Evolutionary conservation across 106 monocot species (phyloP).

Genomic region (Phalaenopsis equestris): DNA sequence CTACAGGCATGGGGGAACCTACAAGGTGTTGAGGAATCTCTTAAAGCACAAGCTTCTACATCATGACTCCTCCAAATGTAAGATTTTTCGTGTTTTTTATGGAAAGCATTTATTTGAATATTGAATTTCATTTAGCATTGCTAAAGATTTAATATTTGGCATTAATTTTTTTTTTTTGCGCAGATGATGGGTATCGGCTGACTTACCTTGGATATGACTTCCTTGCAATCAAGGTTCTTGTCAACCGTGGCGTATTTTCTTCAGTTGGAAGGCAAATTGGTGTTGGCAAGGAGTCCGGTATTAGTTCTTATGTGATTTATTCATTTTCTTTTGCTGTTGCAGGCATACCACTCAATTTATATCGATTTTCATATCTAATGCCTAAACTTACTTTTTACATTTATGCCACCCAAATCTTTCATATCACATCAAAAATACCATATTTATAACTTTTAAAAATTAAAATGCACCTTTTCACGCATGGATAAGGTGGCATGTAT

Average conservation of each 20-base stretch:
- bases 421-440: too few species aligned
- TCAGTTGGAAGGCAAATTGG: conserved; percentile 94
- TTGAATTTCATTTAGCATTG: not conserved
- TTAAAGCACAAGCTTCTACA: conserved; percentile 92
- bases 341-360: too few species aligned
- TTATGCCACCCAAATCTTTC: too few species aligned
- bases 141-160: not conserved
- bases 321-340: not conserved
- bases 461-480: too few species aligned
- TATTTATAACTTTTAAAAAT: too few species aligned
- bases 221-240: conserved; percentile 92
- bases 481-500: too few species aligned
- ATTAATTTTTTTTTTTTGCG: not conserved
- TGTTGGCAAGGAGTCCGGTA: conserved; percentile 98
- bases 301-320: not conserved
- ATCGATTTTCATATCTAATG: too few species aligned
- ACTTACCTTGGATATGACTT: conserved; percentile 99
- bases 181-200: conserved; percentile 94
- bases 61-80: conserved; percentile 93
- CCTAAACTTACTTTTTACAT: too few species aligned
- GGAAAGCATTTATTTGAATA: not conserved
- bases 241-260: conserved; percentile 82
- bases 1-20: conserved; percentile 85
- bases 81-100: not conserved
- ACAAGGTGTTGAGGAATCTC: conserved; percentile 87